Evolutionary conservation across 306 rosid genomes (phyloP), one percentile per base, ranked within the genome.

Genomic region (Prunus dulcis): DNA sequence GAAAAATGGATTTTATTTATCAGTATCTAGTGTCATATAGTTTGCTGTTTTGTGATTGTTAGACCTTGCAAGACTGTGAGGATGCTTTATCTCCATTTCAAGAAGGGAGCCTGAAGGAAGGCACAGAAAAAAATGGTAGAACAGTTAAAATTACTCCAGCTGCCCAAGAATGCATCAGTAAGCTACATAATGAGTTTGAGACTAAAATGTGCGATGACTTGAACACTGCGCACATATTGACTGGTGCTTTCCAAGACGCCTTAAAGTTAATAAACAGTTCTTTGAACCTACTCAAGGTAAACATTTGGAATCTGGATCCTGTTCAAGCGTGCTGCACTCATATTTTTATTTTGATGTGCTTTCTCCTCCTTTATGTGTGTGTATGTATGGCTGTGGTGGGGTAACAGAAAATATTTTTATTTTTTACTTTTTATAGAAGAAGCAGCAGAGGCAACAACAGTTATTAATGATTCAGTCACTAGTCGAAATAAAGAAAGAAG

Each of bases 121-220:
- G 69, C 50, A 18, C 81, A 12, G 90, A 82, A 71, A 82, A 80
- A 70, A 90, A 75, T 71, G 80, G 78, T 30, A 91, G 65, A 55
- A 80, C 75, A 25, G 88, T 82, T 81, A 79, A 71, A 81, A 67
- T 86, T 69, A 76, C 71, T 55, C 83, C 81, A n/a, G 82, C 86
- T 63, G 95, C 97, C 67, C 90, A 77, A 80, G 89, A 84, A 49
- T 89, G 92, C 82, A 87, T 92, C 76, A 79, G 52, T 73, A 89
- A 87, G 81, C 80, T 92, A 78, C 85, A 73, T 6, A 77, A 38
- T 23, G 97, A 90, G 83, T 96, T 96, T 71, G 89, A 84, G 77
- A 76, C 89, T 58, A 96, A 90, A 87, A 91, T 96, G 98, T 85
- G 90, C 38, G 99, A 96, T 68, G 97, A 95, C 84, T 81, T 96